Evolutionary conservation across 371 early-diverging fungal genomes (phyloP).

Genomic region (Actinomucor elegans): DNA sequence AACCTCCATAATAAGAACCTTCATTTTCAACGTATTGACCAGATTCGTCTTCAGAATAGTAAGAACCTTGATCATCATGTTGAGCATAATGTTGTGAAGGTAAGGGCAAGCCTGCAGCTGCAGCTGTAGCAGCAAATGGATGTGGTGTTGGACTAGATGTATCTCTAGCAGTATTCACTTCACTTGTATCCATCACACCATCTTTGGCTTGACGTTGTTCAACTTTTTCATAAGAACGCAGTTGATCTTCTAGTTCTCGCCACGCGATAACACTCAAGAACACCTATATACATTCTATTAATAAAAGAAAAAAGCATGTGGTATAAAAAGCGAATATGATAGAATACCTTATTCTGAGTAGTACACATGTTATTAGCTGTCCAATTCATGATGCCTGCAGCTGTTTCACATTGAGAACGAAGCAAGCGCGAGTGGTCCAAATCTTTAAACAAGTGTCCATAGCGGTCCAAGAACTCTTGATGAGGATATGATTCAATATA

Average conservation of each 20-base stretch:
- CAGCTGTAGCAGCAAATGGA: slow-evolving; percentile 29
- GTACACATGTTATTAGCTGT: slow-evolving; percentile 60
- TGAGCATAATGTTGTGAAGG: slow-evolving; percentile 26
- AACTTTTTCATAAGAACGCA: slow-evolving; percentile 50
- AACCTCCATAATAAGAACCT: slow-evolving; percentile 23
- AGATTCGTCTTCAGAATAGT: slow-evolving; percentile 67
- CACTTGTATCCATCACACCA: not conserved
- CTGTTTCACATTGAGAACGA: slow-evolving; percentile 58
- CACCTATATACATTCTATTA: slow-evolving; percentile 36
- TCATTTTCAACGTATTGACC: slow-evolving; percentile 27
- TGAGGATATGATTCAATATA: slow-evolving; percentile 65
- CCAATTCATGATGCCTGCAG: slow-evolving; percentile 69
- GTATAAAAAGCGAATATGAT: not conserved
- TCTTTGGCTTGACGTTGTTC: slow-evolving; percentile 44
- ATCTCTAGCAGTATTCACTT: slow-evolving; percentile 2
- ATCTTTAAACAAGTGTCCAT: slow-evolving; percentile 43
- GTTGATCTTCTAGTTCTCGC: slow-evolving; percentile 68
- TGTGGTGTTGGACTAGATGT: not conserved
- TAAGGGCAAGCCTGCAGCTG: slow-evolving; percentile 36
- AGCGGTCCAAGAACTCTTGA: slow-evolving; percentile 72
- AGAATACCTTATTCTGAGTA: slow-evolving; percentile 59
- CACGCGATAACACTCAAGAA: slow-evolving; percentile 76
- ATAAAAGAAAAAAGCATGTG: not conserved
- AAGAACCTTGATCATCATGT: slow-evolving; percentile 66
- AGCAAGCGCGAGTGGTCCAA: slow-evolving; percentile 43